These are phyloP conservation scores for Kalanchoe fedtschenkoi DNA, from an alignment of 164 flowering plant genomes.

Conservation along the genomic window DNA sequence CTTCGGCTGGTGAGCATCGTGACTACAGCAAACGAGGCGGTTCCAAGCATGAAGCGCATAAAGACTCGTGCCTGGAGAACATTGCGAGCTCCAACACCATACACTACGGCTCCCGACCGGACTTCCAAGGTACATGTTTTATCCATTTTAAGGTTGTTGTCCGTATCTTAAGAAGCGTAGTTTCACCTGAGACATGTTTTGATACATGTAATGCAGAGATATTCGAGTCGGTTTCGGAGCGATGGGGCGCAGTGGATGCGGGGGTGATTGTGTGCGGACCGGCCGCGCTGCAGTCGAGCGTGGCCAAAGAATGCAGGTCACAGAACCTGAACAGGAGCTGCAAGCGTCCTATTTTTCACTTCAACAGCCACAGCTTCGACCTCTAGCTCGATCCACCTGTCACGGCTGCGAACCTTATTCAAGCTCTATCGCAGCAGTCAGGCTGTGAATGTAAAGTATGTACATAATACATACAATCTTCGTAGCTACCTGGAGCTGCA, in stretches of 20 bases:
- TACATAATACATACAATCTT: background rate
- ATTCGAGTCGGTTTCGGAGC: constrained; percentile 33
- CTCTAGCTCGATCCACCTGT: constrained; percentile 29
- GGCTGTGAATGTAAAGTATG: background rate
- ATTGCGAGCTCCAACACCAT: constrained; percentile 19
- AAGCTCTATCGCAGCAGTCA: background rate
- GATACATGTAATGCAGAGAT: constrained; percentile 38
- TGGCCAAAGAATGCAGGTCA: constrained; percentile 70
- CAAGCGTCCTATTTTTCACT: constrained; percentile 57
- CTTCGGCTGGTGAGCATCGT: constrained; percentile 16
- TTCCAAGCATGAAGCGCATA: constrained; percentile 7
- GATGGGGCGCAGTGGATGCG: constrained; percentile 66
- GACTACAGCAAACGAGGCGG: constrained; percentile 13
- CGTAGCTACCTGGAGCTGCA: background rate
- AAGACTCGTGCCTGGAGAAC: constrained; percentile 10
- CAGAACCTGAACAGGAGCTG: constrained; percentile 29
- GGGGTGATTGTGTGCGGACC: constrained; percentile 95
- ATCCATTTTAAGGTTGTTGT: no score
- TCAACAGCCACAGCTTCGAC: constrained; percentile 86
- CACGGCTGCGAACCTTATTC: background rate
- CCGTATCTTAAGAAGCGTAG: no score
- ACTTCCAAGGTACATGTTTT: constrained; percentile 49
- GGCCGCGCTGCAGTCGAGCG: constrained; percentile 54
- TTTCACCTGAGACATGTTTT: background rate
- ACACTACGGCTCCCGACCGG: constrained; percentile 63